These are phyloP conservation scores for Rhynchosporium agropyri DNA, from an alignment of 2,329 filamentous ascomycete species.

Conservation along the genomic window DNA sequence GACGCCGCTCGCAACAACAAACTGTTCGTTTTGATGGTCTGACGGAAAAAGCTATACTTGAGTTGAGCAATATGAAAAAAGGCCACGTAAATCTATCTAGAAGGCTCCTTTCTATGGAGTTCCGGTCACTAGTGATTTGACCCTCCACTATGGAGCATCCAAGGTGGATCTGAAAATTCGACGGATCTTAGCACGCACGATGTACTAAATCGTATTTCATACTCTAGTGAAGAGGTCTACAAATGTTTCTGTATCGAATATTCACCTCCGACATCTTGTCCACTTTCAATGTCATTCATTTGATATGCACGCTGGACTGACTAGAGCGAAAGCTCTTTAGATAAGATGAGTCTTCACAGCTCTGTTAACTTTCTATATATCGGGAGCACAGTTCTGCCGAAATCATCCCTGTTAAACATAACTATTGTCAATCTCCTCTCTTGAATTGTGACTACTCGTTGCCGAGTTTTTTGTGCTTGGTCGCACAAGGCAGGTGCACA, in stretches of 20 bases:
- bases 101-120: constrained; percentile 46
- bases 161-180: constrained; percentile 45
- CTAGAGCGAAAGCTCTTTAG: neutral
- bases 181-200: constrained; percentile 46
- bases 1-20: constrained; percentile 43
- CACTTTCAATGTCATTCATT: constrained; percentile 15
- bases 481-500: neutral
- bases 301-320: constrained; percentile 16
- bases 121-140: constrained; percentile 37
- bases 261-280: constrained; percentile 20
- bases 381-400: too few species aligned
- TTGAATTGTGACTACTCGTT: too few species aligned
- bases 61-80: constrained; percentile 44
- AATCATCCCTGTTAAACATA: too few species aligned
- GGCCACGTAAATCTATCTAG: constrained; percentile 47
- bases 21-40: constrained; percentile 47
- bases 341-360: neutral
- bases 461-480: neutral
- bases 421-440: neutral
- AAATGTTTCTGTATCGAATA: constrained; percentile 24
- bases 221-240: constrained; percentile 27
- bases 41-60: constrained; percentile 46
- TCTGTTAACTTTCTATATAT: too few species aligned
- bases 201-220: constrained; percentile 44
- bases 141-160: constrained; percentile 45